Percentiles rank a stretch among this genome's conserved stretches.
phyloP scores from a whole-genome alignment of 106 monocot genomes.

The Cymbidium sinense region DNA sequence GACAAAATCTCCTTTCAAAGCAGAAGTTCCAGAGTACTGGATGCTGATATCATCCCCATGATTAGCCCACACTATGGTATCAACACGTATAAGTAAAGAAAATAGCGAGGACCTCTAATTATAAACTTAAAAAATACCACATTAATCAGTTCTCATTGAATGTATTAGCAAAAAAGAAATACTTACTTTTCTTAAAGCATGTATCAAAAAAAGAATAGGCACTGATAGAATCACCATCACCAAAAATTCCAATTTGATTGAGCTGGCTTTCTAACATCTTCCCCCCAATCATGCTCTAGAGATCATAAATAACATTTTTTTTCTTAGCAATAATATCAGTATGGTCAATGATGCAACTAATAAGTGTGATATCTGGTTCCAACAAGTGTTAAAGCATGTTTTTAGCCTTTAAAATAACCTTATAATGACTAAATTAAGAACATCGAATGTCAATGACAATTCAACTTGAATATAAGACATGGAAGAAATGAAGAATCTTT shows the following conservation, averaged over 20 bases:
- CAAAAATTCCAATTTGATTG: slow-evolving; percentile 42
- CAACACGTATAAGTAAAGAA: not conserved
- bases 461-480: not conserved
- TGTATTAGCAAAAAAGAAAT: not conserved
- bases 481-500: not conserved
- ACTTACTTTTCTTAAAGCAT: slow-evolving; percentile 83
- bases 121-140: not conserved
- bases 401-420: not conserved
- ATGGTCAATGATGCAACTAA: not conserved
- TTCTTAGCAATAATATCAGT: not conserved
- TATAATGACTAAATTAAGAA: not conserved
- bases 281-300: slow-evolving; percentile 92
- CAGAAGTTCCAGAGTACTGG: slow-evolving; percentile 96
- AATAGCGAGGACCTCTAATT: not conserved
- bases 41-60: slow-evolving; percentile 99
- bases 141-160: not conserved
- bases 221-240: slow-evolving; percentile 42
- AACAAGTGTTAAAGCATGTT: not conserved
- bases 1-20: slow-evolving; percentile 97
- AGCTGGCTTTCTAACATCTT: slow-evolving; percentile 87
- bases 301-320: slow-evolving; percentile 2
- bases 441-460: not conserved
- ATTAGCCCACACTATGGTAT: slow-evolving; percentile 87
- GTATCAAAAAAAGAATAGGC: slow-evolving; percentile 63
- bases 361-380: not conserved